These are phyloP conservation scores for Cocos nucifera DNA, from an alignment of 176 grass and related monocot species.

Conservation along the genomic window DNA sequence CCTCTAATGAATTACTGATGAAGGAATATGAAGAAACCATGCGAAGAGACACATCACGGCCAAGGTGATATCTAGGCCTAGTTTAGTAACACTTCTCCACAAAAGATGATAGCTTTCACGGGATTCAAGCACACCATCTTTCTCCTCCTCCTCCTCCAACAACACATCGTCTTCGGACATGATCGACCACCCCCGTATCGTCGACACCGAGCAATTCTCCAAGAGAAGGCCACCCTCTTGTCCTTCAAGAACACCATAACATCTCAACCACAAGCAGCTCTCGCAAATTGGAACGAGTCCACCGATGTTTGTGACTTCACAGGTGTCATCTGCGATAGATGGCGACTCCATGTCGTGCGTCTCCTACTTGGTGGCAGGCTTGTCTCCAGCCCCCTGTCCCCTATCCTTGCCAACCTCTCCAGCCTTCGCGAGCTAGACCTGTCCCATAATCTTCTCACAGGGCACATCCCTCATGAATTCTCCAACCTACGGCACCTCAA, in stretches of 20 bases:
- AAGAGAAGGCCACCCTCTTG: slow-evolving; percentile 50
- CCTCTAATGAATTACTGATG: no score
- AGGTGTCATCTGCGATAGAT: slow-evolving; percentile 38
- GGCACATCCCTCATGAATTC: slow-evolving; percentile 53
- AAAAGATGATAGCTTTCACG: slow-evolving; percentile 32
- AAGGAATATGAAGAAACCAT: no score
- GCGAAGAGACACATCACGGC: no score
- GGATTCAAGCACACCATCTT: slow-evolving; percentile 14
- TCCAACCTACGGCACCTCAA: slow-evolving; percentile 18
- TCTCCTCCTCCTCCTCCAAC: slow-evolving; percentile 22
- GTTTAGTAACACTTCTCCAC: not conserved
- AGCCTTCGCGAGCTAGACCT: slow-evolving; percentile 36
- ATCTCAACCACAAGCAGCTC: slow-evolving; percentile 8
- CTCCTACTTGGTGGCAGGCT: slow-evolving; percentile 21
- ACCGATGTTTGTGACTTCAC: slow-evolving; percentile 51
- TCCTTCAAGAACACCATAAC: slow-evolving; percentile 41
- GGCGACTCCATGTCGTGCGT: slow-evolving; percentile 30
- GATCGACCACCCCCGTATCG: not conserved
- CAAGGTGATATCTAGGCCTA: not conserved
- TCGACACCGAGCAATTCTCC: slow-evolving; percentile 13
- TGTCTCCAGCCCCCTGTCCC: slow-evolving; percentile 27
- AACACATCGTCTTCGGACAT: slow-evolving; percentile 3
- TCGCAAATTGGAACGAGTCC: slow-evolving; percentile 68
- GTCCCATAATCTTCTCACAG: slow-evolving; percentile 34
- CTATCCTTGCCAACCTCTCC: slow-evolving; percentile 30